These are phyloP conservation scores for Gautieria morchelliformis DNA, from an alignment of 768 basidiomycete genomes.

Conservation along the genomic window DNA sequence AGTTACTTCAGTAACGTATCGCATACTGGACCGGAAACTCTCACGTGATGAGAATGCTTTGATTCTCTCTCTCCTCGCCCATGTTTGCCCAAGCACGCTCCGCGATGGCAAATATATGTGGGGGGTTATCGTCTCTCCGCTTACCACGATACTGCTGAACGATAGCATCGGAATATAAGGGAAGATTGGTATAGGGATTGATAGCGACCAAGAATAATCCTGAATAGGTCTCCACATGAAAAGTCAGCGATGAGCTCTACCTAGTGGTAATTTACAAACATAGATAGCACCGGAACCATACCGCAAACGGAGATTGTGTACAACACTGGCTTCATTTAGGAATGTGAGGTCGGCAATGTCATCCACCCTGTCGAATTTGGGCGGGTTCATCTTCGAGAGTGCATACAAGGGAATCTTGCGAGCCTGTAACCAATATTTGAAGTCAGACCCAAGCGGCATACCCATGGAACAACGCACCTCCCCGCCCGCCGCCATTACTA, in stretches of 20 bases:
- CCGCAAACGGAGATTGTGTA: constrained; percentile 90
- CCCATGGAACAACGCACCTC: constrained; percentile 44
- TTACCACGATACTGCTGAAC: constrained; percentile 86
- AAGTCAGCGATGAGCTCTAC: constrained; percentile 1
- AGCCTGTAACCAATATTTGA: constrained; percentile 36
- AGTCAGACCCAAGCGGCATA: not conserved
- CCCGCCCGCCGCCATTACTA: constrained; percentile 75
- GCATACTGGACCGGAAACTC: constrained; percentile 21
- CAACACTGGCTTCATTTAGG: constrained; percentile 96
- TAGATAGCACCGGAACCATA: constrained; percentile 91
- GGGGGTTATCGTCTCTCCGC: constrained; percentile 80
- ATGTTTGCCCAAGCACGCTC: constrained; percentile 98
- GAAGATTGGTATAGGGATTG: constrained; percentile 90
- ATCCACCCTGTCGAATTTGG: constrained; percentile 95
- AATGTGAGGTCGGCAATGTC: constrained; percentile 98
- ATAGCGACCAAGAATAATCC: constrained; percentile 97
- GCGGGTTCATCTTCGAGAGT: constrained; percentile 94
- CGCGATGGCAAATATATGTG: constrained; percentile 73
- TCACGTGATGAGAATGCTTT: constrained; percentile 96
- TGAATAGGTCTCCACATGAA: constrained; percentile 64
- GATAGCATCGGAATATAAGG: constrained; percentile 83
- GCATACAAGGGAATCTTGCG: constrained; percentile 67
- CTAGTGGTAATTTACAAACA: constrained; percentile 37
- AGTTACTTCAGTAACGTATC: constrained; percentile 8
- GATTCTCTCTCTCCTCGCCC: constrained; percentile 94